Evolutionary conservation across 495 filamentous ascomycete genomes (phyloP).

Genomic region (Xylaria grammica): DNA sequence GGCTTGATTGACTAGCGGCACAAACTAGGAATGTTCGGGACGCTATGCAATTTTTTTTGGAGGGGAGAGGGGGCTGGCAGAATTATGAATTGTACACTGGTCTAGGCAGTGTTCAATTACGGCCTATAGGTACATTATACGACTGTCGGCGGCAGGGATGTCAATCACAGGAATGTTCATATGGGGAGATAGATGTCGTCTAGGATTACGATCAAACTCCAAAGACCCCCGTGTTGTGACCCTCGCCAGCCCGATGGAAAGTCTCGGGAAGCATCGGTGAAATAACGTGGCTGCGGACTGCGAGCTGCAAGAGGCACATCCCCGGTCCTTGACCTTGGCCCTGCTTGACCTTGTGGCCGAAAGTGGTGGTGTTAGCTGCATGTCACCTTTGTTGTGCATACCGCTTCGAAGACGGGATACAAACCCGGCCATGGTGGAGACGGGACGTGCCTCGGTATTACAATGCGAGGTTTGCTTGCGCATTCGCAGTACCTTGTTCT

Average conservation of each 20-base stretch:
- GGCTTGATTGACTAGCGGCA: no score
- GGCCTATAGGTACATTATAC: no score
- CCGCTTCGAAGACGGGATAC: conserved; percentile 3
- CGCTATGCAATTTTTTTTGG: background rate
- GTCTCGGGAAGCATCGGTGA: conserved; percentile 10
- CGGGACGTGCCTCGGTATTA: background rate
- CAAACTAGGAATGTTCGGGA: background rate
- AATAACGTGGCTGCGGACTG: conserved; percentile 11
- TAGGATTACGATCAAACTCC: conserved; percentile 1
- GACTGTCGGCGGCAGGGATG: background rate
- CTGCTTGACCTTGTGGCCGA: conserved; percentile 12
- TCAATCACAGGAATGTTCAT: conserved; percentile 4
- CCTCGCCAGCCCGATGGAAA: background rate
- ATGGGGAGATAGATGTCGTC: background rate
- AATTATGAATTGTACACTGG: no score
- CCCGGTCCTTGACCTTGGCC: conserved; percentile 13
- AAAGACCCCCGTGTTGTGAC: background rate
- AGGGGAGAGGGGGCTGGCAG: no score
- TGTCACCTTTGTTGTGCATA: conserved; percentile 1
- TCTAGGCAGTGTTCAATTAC: no score
- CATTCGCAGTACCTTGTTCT: no score
- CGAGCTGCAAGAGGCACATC: conserved; percentile 4
- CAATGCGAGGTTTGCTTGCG: background rate
- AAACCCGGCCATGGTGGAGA: background rate
- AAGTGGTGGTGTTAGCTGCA: conserved; percentile 13